Conservation (phyloP, 345 rosid genomes). For the Streptanthus diversifolius region DNA sequence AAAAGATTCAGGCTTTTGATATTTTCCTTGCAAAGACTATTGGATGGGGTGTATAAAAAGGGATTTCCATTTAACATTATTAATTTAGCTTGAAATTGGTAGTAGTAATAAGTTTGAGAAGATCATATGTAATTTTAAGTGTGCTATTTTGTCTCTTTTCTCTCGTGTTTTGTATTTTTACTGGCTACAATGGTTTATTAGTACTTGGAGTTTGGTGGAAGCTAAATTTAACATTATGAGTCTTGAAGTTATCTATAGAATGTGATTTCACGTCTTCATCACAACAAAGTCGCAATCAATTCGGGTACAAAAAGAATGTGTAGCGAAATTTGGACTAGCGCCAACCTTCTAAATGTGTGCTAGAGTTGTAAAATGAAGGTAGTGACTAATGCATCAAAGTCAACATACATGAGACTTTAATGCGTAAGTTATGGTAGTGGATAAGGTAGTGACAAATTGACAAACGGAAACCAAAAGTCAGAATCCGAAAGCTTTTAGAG, state of each 20-base stretch:
- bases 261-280: background rate
- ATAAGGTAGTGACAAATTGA: background rate
- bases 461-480: background rate
- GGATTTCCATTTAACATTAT: constrained; percentile 11
- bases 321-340: background rate
- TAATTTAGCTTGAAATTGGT: constrained; percentile 2
- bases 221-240: background rate
- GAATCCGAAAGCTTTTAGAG: background rate
- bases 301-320: background rate
- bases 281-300: background rate
- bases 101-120: constrained; percentile 6
- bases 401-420: background rate
- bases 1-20: constrained; percentile 26
- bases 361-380: background rate
- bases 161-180: constrained; percentile 3
- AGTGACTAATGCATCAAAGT: background rate
- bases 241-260: background rate
- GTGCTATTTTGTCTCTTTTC: constrained; percentile 18
- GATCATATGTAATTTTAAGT: background rate
- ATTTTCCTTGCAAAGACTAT: constrained; percentile 23
- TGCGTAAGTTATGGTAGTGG: background rate
- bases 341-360: background rate
- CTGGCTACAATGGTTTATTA: constrained; percentile 7
- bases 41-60: constrained; percentile 32
- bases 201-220: constrained; percentile 3